Percentiles rank a stretch among this genome's conserved stretches.
Evolutionary conservation across 495 filamentous ascomycete species (phyloP).

Genomic region (Thozetella sp.): DNA sequence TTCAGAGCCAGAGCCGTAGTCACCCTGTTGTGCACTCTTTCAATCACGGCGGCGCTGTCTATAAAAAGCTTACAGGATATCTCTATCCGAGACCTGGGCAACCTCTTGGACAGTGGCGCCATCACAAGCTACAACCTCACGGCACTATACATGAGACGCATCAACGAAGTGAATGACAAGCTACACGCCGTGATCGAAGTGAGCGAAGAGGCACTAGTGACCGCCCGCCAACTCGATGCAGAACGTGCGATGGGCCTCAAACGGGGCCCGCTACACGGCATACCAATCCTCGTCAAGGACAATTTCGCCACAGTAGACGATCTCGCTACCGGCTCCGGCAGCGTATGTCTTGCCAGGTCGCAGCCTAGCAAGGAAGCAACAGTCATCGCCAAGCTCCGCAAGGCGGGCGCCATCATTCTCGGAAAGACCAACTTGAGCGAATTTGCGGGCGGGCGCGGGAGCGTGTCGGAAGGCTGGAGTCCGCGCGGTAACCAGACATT

Average conservation of each 20-base stretch:
- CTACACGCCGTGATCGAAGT: not conserved
- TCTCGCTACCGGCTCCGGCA: constrained; percentile 46
- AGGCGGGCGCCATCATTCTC: constrained; percentile 42
- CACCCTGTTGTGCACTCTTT: no score
- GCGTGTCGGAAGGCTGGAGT: constrained; percentile 8
- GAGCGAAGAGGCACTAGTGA: constrained; percentile 39
- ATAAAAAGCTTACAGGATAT: not conserved
- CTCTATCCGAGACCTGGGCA: constrained; percentile 31
- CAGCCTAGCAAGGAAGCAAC: constrained; percentile 35
- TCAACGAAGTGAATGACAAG: not conserved
- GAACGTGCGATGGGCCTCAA: constrained; percentile 47
- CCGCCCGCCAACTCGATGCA: constrained; percentile 51
- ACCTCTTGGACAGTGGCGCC: constrained; percentile 48
- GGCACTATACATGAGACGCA: constrained; percentile 29
- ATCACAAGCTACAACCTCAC: constrained; percentile 29
- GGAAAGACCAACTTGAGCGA: constrained; percentile 34
- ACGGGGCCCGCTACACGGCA: constrained; percentile 57
- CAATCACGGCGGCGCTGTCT: no score
- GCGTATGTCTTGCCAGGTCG: not conserved
- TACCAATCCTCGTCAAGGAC: constrained; percentile 67
- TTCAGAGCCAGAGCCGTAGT: no score
- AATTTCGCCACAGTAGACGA: constrained; percentile 68
- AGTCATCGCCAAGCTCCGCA: constrained; percentile 40
- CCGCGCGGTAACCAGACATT: not conserved
- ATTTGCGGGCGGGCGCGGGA: constrained; percentile 29